These are phyloP conservation scores for Ophiostoma angusticollis DNA, from an alignment of 2,329 filamentous ascomycete genomes.

Conservation along the genomic window DNA sequence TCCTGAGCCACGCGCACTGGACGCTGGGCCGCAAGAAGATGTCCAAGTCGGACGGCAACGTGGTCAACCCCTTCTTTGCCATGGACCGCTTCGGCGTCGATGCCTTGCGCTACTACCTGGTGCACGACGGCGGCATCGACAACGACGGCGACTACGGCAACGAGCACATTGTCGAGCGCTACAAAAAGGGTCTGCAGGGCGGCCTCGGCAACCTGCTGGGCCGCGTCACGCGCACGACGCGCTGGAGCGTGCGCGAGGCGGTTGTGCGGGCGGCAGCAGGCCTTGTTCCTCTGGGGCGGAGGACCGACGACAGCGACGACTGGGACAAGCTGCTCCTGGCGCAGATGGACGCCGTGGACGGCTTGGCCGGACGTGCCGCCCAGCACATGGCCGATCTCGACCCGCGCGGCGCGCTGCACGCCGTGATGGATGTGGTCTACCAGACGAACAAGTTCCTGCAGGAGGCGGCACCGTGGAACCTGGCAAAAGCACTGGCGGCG, in stretches of 20 bases:
- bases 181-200: conserved; percentile 65
- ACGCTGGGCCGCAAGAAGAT: conserved; percentile 86
- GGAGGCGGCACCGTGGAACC: conserved; percentile 54
- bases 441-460: conserved; percentile 59
- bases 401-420: conserved; percentile 50
- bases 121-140: conserved; percentile 62
- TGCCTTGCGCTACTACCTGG: conserved; percentile 77
- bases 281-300: background rate
- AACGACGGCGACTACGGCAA: conserved; percentile 83
- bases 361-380: conserved; percentile 29
- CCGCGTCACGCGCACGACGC: conserved; percentile 54
- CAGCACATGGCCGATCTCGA: conserved; percentile 50
- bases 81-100: conserved; percentile 82
- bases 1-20: conserved; percentile 92
- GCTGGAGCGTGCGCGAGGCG: conserved; percentile 53
- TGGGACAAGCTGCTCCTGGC: background rate
- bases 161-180: conserved; percentile 55
- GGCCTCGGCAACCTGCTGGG: conserved; percentile 71
- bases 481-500: conserved; percentile 53
- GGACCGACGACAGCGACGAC: conserved; percentile 17
- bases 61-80: conserved; percentile 87
- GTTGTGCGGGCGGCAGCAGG: conserved; percentile 26
- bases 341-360: conserved; percentile 4
- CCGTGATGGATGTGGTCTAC: conserved; percentile 49
- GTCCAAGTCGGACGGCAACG: conserved; percentile 91